phyloP scores from a whole-genome alignment of 1,139 yeast species.

The Kodamaea sp. region DNA sequence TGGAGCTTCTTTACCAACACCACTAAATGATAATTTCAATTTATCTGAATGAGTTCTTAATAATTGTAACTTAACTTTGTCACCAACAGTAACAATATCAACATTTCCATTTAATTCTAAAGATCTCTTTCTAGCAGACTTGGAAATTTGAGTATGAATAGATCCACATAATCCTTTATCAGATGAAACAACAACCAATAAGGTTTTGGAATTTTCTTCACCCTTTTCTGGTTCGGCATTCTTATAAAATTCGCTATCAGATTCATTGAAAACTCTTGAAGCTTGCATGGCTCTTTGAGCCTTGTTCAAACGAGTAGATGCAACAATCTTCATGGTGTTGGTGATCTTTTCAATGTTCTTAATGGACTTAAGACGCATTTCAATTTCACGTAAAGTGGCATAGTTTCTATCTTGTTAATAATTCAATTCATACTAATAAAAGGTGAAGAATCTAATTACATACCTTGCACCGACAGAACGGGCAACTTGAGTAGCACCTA shows the following conservation, averaged over 20 bases:
- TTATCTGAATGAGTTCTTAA: conserved; percentile 73
- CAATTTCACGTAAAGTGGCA: conserved; percentile 98
- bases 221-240: conserved; percentile 72
- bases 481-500: conserved; percentile 60
- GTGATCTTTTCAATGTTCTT: conserved; percentile 99
- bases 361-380: conserved; percentile 95
- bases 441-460: conserved; percentile 20
- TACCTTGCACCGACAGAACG: conserved; percentile 59
- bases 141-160: conserved; percentile 90
- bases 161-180: conserved; percentile 99
- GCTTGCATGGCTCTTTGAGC: conserved; percentile 95
- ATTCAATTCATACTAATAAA: not conserved
- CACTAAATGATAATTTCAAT: conserved; percentile 74
- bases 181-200: conserved; percentile 84
- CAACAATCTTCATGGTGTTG: conserved; percentile 99
- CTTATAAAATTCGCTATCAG: conserved; percentile 74
- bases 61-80: conserved; percentile 86
- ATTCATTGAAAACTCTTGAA: conserved; percentile 79
- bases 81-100: conserved; percentile 89
- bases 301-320: conserved; percentile 92
- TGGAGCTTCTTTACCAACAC: conserved; percentile 96
- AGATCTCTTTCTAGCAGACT: conserved; percentile 73
- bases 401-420: conserved; percentile 59
- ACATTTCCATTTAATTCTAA: conserved; percentile 58
- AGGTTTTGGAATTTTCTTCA: conserved; percentile 53